These are phyloP conservation scores for Carex parvula DNA, from an alignment of 176 grass and related monocot genomes.

Conservation along the genomic window DNA sequence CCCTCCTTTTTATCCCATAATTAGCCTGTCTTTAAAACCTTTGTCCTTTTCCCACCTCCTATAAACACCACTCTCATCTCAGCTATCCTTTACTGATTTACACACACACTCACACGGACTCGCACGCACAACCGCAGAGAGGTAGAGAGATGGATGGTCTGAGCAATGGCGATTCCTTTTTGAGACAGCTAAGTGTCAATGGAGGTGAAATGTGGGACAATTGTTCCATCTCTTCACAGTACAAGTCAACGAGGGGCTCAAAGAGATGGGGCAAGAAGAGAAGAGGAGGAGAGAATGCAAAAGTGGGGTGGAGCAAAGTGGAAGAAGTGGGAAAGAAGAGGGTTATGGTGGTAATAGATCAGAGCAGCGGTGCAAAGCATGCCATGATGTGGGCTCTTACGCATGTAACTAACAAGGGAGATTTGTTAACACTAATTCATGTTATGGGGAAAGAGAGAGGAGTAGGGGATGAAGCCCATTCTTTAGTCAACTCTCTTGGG, in stretches of 20 bases:
- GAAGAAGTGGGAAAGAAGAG: constrained; percentile 54
- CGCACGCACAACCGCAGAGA: background rate
- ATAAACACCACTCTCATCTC: constrained; percentile 21
- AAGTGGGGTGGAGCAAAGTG: constrained; percentile 25
- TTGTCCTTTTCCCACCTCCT: constrained; percentile 41
- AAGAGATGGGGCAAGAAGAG: constrained; percentile 69
- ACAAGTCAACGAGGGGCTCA: constrained; percentile 38
- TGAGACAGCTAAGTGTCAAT: constrained; percentile 63
- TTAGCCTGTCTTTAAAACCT: constrained; percentile 25
- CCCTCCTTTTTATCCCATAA: background rate
- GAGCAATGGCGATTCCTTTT: constrained; percentile 59
- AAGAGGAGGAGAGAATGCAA: constrained; percentile 26
- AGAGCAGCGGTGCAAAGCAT: constrained; percentile 66
- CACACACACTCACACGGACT: constrained; percentile 23
- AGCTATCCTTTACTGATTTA: constrained; percentile 31
- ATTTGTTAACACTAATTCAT: constrained; percentile 86
- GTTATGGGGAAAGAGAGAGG: constrained; percentile 44
- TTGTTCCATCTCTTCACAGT: constrained; percentile 5
- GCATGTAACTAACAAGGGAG: constrained; percentile 78
- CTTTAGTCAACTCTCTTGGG: constrained; percentile 72
- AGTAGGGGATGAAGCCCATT: constrained; percentile 38
- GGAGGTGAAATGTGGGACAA: constrained; percentile 26
- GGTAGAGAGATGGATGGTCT: constrained; percentile 38
- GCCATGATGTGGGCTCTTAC: constrained; percentile 99
- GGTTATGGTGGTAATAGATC: constrained; percentile 91